Percentiles rank a stretch among this genome's conserved stretches.
Evolutionary conservation across 1,284 basidiomycete species (phyloP).

Genomic region (Cystobasidiaceae sp.): DNA sequence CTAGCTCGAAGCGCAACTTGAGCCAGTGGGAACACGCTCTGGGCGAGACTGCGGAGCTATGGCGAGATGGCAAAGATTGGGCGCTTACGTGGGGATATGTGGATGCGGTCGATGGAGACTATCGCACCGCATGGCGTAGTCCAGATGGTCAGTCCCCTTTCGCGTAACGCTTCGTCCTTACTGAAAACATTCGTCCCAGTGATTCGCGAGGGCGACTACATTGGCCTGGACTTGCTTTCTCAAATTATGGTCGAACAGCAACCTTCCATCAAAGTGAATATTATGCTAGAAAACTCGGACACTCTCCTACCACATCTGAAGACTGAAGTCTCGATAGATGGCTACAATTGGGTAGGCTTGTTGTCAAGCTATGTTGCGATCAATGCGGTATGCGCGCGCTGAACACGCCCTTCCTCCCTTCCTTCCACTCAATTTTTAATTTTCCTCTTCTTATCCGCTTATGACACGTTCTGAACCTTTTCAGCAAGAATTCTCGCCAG

Average conservation of each 20-base stretch:
- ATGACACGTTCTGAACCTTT: background rate
- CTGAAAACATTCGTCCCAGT: conserved; percentile 32
- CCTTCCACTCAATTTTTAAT: background rate
- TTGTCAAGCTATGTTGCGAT: background rate
- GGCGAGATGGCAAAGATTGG: conserved; percentile 36
- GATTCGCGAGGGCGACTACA: conserved; percentile 37
- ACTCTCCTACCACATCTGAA: conserved; percentile 4
- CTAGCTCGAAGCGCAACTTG: conserved; percentile 14
- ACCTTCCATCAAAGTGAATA: conserved; percentile 10
- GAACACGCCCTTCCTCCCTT: background rate
- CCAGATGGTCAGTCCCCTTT: conserved; percentile 38
- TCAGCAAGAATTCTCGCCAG: background rate
- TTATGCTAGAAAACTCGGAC: conserved; percentile 36
- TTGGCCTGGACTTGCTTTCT: conserved; percentile 38
- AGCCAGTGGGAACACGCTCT: conserved; percentile 35
- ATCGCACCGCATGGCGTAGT: conserved; percentile 38
- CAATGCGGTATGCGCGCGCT: background rate
- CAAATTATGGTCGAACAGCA: conserved; percentile 27
- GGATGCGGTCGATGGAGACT: conserved; percentile 38
- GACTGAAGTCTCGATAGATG: conserved; percentile 38
- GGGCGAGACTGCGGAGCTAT: conserved; percentile 28
- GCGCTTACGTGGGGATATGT: conserved; percentile 34
- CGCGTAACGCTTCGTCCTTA: background rate
- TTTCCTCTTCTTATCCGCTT: background rate
- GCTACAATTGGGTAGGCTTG: conserved; percentile 36